Evolutionary conservation across 2,329 filamentous ascomycete species (phyloP).

Genomic region (Claviceps purpurea): DNA sequence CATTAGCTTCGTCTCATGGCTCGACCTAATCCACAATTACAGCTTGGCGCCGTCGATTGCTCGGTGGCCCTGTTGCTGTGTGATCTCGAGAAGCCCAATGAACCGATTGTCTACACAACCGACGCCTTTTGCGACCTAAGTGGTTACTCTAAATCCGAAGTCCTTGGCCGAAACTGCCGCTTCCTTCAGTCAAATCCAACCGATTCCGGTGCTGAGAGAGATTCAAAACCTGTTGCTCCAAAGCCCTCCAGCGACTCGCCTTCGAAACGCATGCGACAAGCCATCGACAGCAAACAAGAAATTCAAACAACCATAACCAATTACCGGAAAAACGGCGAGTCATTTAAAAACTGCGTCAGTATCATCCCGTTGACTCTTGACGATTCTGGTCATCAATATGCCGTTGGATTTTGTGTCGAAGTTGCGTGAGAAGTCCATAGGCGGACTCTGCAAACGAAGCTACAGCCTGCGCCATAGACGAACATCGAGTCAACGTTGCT

Average conservation of each 20-base stretch:
- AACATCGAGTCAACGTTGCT: too few species aligned
- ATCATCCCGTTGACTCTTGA: slow-evolving; percentile 70
- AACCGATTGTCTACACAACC: slow-evolving; percentile 73
- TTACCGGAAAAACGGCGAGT: slow-evolving; percentile 66
- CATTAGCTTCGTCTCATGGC: slow-evolving; percentile 47
- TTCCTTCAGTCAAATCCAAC: slow-evolving; percentile 59
- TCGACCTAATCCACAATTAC: slow-evolving; percentile 59
- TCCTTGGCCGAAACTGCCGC: slow-evolving; percentile 68
- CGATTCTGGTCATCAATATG: slow-evolving; percentile 51
- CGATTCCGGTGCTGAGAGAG: slow-evolving; percentile 29
- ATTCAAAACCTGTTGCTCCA: background rate
- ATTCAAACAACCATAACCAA: slow-evolving; percentile 51
- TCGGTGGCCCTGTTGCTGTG: slow-evolving; percentile 77
- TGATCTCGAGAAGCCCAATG: slow-evolving; percentile 59
- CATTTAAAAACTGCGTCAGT: slow-evolving; percentile 72
- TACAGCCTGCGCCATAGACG: too few species aligned
- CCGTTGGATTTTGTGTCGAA: slow-evolving; percentile 71
- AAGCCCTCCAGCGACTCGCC: slow-evolving; percentile 31
- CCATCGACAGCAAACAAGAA: slow-evolving; percentile 31
- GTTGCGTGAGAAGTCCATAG: slow-evolving; percentile 21
- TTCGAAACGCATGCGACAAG: slow-evolving; percentile 38
- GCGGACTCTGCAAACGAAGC: too few species aligned
- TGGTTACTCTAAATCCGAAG: slow-evolving; percentile 62
- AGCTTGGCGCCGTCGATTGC: slow-evolving; percentile 70
- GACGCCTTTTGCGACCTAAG: slow-evolving; percentile 69